Evolutionary conservation across 768 basidiomycete genomes (phyloP).

Genomic region (Peribolospora baueri): DNA sequence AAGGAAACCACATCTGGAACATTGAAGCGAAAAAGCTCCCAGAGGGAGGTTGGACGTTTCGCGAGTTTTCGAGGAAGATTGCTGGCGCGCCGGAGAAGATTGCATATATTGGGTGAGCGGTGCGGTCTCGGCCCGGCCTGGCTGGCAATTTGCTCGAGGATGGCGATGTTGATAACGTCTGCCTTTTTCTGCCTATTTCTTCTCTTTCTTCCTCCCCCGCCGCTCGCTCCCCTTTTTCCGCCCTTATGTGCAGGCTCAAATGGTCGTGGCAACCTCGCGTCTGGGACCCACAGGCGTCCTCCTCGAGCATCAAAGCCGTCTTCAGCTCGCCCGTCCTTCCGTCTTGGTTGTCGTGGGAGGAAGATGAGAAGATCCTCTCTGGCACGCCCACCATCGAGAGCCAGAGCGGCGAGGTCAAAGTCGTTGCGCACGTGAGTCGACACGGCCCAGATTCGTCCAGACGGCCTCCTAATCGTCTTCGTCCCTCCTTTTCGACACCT

Average conservation of each 20-base stretch:
- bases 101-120: no score
- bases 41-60: slow-evolving; percentile 8
- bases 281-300: slow-evolving; percentile 86
- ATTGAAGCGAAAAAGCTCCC: slow-evolving; percentile 66
- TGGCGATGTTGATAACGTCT: background rate
- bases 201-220: slow-evolving; percentile 23
- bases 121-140: background rate
- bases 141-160: background rate
- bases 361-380: slow-evolving; percentile 38
- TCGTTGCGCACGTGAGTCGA: slow-evolving; percentile 8
- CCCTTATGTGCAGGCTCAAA: slow-evolving; percentile 20
- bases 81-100: no score
- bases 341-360: slow-evolving; percentile 68
- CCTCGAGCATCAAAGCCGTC: slow-evolving; percentile 48
- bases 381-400: slow-evolving; percentile 33
- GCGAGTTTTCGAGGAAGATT: background rate
- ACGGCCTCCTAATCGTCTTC: background rate
- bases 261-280: slow-evolving; percentile 85
- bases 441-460: slow-evolving; percentile 5
- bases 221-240: slow-evolving; percentile 38
- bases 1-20: slow-evolving; percentile 95
- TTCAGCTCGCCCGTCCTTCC: slow-evolving; percentile 65
- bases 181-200: background rate
- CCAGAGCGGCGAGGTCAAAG: slow-evolving; percentile 7
- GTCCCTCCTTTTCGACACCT: background rate